Percentiles rank a stretch among this genome's conserved stretches.
Evolutionary conservation across 495 filamentous ascomycete genomes (phyloP).

Genomic region (Xylaria palmicola): DNA sequence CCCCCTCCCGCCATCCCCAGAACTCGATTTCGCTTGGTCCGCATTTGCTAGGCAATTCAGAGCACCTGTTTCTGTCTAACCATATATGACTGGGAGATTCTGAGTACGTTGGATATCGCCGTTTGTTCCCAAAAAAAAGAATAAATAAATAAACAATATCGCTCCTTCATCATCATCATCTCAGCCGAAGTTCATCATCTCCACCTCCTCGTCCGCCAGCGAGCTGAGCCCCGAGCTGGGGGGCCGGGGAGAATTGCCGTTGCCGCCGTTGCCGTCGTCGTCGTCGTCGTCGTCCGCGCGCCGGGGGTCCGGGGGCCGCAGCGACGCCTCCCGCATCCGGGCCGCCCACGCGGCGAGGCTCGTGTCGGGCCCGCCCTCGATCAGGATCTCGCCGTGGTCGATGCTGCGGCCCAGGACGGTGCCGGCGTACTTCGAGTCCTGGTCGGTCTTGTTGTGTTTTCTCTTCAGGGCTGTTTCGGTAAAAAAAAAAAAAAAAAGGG

Average conservation of each 20-base stretch:
- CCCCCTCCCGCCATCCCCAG: too few species aligned
- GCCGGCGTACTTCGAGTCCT: conserved; percentile 76
- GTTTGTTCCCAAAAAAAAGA: too few species aligned
- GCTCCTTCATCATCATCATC: too few species aligned
- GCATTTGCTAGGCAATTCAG: too few species aligned
- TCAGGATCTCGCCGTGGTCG: conserved; percentile 63
- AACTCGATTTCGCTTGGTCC: too few species aligned
- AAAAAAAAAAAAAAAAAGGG: neutral
- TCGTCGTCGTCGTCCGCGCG: conserved; percentile 17
- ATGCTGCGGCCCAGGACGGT: conserved; percentile 71
- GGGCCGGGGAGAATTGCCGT: conserved; percentile 39
- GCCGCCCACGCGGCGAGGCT: conserved; percentile 67
- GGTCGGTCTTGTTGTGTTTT: conserved; percentile 76
- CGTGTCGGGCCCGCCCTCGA: conserved; percentile 69
- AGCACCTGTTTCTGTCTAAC: too few species aligned
- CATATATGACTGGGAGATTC: too few species aligned
- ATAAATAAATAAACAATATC: too few species aligned
- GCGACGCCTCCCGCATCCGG: conserved; percentile 24
- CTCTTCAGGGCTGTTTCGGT: conserved; percentile 70
- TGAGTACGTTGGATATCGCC: too few species aligned
- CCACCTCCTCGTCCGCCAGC: conserved; percentile 44
- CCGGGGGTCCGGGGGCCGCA: conserved; percentile 21
- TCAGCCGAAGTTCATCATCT: conserved; percentile 39
- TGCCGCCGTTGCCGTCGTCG: conserved; percentile 26
- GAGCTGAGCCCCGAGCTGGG: conserved; percentile 54